These are phyloP conservation scores for Cercophora samala DNA, from an alignment of 495 filamentous ascomycete genomes.

Conservation along the genomic window DNA sequence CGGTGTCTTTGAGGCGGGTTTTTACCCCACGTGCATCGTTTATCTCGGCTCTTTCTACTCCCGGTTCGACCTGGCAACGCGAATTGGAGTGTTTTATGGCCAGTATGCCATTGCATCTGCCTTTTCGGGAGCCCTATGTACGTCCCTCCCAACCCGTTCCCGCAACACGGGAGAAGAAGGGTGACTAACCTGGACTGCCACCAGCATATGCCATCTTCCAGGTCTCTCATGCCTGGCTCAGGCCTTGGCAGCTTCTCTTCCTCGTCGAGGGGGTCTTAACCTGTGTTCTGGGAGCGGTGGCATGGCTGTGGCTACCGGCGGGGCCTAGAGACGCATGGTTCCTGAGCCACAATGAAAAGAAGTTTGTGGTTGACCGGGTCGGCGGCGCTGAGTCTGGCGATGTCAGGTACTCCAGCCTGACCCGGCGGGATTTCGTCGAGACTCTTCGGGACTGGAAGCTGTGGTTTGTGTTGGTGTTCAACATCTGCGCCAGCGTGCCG, in stretches of 20 bases:
- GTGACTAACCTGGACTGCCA: conserved; percentile 29
- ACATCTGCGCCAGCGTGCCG: conserved; percentile 27
- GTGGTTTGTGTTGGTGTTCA: conserved; percentile 25
- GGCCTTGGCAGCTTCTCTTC: conserved; percentile 57
- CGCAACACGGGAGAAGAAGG: not conserved
- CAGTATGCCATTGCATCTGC: conserved; percentile 57
- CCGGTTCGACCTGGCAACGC: conserved; percentile 57
- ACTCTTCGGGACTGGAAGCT: conserved; percentile 27
- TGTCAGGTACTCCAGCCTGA: conserved; percentile 11
- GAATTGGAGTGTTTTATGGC: conserved; percentile 57
- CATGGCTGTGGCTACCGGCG: conserved; percentile 66
- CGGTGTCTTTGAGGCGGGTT: conserved; percentile 57
- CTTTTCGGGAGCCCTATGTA: conserved; percentile 38
- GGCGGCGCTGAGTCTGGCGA: conserved; percentile 33
- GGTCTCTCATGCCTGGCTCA: conserved; percentile 38
- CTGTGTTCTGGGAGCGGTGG: conserved; percentile 42
- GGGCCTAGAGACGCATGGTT: conserved; percentile 29
- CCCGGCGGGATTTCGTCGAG: conserved; percentile 17
- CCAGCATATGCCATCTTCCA: conserved; percentile 57
- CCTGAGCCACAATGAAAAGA: conserved; percentile 27
- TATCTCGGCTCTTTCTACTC: conserved; percentile 59
- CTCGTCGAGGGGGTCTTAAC: conserved; percentile 51
- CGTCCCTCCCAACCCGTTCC: not conserved
- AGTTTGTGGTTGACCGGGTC: conserved; percentile 33
- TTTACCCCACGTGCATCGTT: conserved; percentile 56